Evolutionary conservation across 805 yeast genomes (phyloP), one percentile per base, ranked within the genome.

Genomic region (Cephaloascus fragrans): DNA sequence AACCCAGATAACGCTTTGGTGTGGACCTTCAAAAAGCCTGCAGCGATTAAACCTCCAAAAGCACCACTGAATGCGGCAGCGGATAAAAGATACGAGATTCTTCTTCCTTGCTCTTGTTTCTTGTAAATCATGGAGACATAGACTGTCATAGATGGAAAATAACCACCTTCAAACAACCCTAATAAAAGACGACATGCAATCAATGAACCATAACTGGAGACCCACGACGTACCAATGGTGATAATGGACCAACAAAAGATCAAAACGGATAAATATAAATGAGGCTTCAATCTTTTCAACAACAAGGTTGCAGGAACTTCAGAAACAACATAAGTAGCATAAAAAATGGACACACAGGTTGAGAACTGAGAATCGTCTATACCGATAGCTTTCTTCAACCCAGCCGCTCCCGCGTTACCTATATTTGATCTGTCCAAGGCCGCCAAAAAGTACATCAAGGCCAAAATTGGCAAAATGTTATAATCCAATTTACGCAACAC

Each of bases 361-460:
- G 69, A 64, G 46, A 60, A 71, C 44, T 72, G 66, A 18, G 50
- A 53, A 1, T 60, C 61, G 1, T 53, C 47, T 19, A 73, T 49
- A 5, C 60, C 56, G 16, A 73, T 41, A 39, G 63, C 70, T 19
- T 57, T 57, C 0, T 61, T 52, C 43, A 75, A 45, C 3, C 82
- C 81, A 12, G 77, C 80, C 3, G 71, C 62, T 33, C 64, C 64
- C 8, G 81, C 81, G 48, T 76, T 76, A 46, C 81, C 80, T 39
- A 76, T 72, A 48, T 75, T 75, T 12, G 78, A 70, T 42, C 73
- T 64, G 52, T 76, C 82, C 40, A 76, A 54, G 36, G 64, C 62
- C 3, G 76, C 66, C 35, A 69, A 55, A 40, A 73, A 62, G 48
- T 71, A 73, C 34, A 67, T 52, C 17, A 62, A 41, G 6, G 66